phyloP scores from a whole-genome alignment of 345 rosid species.

The Arabis hirsuta region DNA sequence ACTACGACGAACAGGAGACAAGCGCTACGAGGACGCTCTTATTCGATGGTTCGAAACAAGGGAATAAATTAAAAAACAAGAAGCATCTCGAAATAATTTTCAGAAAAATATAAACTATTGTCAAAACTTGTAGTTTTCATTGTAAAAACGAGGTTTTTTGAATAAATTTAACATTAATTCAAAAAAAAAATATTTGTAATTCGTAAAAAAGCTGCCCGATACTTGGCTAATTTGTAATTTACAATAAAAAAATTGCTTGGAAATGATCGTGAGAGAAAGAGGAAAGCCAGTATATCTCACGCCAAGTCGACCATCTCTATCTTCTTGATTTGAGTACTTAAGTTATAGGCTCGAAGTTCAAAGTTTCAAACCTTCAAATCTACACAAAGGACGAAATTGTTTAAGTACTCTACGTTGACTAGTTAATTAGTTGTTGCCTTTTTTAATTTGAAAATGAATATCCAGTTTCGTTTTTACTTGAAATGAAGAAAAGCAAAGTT shows the following conservation, averaged over 20 bases:
- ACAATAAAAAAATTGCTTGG: neutral
- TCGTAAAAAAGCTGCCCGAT: too few species aligned
- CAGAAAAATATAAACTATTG: too few species aligned
- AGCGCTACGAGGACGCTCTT: too few species aligned
- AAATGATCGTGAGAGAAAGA: neutral
- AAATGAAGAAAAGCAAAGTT: constrained; percentile 22
- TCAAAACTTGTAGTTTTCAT: too few species aligned
- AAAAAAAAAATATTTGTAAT: too few species aligned
- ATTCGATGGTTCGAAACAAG: too few species aligned
- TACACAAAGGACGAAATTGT: constrained; percentile 7
- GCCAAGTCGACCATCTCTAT: constrained; percentile 17
- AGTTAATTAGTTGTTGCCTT: neutral
- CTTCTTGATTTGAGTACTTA: neutral
- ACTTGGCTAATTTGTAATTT: too few species aligned
- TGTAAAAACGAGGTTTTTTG: too few species aligned
- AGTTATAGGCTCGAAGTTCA: neutral
- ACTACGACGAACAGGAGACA: too few species aligned
- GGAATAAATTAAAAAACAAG: too few species aligned
- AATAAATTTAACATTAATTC: too few species aligned
- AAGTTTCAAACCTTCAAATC: constrained; percentile 4
- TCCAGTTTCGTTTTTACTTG: constrained; percentile 15
- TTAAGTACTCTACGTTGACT: constrained; percentile 23
- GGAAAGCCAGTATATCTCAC: constrained; percentile 10
- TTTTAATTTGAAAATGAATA: constrained; percentile 15
- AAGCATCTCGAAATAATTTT: too few species aligned